A percentile compares a stretch with the other conserved stretches of the same genome.
Evolutionary conservation across 192 early-diverging fungal species (phyloP).

Genomic region (Umbelopsis isabellina): DNA sequence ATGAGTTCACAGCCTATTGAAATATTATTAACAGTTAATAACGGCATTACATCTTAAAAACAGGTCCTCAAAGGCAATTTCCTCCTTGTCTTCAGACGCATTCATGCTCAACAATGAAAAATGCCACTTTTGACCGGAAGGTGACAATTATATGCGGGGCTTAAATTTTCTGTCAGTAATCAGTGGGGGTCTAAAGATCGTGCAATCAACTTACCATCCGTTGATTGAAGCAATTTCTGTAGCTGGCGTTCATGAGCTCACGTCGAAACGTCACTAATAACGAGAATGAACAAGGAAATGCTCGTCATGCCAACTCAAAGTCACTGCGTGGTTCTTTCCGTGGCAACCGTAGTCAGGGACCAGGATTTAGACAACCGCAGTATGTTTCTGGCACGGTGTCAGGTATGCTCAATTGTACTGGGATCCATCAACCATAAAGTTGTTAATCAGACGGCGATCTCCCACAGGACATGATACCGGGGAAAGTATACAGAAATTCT

Average conservation of each 20-base stretch:
- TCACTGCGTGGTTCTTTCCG: background rate
- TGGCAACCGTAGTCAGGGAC: background rate
- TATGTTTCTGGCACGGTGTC: background rate
- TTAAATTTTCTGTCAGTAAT: too few relatives aligned
- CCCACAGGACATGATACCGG: background rate
- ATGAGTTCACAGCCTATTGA: too few relatives aligned
- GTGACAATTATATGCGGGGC: too few relatives aligned
- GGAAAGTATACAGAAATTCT: background rate
- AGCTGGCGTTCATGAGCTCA: constrained; percentile 20
- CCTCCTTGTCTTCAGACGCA: too few relatives aligned
- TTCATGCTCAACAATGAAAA: too few relatives aligned
- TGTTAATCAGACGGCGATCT: background rate
- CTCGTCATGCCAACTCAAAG: background rate
- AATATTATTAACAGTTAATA: too few relatives aligned
- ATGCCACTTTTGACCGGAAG: too few relatives aligned
- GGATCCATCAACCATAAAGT: background rate
- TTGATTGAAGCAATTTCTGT: background rate
- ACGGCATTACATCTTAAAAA: too few relatives aligned
- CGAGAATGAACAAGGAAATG: constrained; percentile 6
- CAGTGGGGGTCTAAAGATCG: background rate
- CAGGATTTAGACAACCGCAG: constrained; percentile 16
- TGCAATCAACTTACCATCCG: background rate
- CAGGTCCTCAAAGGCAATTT: too few relatives aligned
- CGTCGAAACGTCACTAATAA: background rate
- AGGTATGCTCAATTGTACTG: background rate